Base-by-base conservation (phyloP, 2,329 filamentous ascomycete species). In the Paecilomyces fulvus region DNA sequence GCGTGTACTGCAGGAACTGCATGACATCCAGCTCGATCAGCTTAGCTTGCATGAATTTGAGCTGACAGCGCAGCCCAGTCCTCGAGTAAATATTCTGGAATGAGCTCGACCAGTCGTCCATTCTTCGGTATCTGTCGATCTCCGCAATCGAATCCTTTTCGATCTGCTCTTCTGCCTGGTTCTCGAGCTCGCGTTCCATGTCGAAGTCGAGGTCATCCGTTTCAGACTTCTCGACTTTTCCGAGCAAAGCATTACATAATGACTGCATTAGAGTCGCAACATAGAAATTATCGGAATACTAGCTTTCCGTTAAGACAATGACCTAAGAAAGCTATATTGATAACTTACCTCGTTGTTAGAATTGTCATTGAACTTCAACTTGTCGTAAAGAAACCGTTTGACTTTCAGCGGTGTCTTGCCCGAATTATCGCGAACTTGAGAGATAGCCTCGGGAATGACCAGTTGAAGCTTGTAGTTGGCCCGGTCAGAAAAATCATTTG, bases 311-410 rank as follows among this genome's bases (percentile, higher is more conserved):
- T 63, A 28, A 28, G 58, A 57, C 28, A 51, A n/a, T 14, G 10
- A 12, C 25, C 20, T 30, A 3, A 6, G 25, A 31, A 43, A 52
- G 14, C 10, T 9, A 21, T 25, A 11, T 49, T 10, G 7, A 54
- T 25, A 21, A 56, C 68, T 65, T 68, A 79, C 77, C 65, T 77
- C 77, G 64, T 99, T 99, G 58, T 89, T 87, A 2, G 88, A 86
- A 68, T 99, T 99, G 73, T 99, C 92, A 68, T 99, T 99, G 75
- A 91, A 92, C 52, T 89, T 87, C 31, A 99, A 78, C 67, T 95
- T 89, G 63, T 96, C 91, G 21, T 95, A 82, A 51, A 99, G 83
- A 70, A 96, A 95, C 43, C 83, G 82, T 56, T 92, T 89, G 4
- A 90, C 90, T 54, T 86, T 80, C 66, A 87, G 79, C 0, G 92